Conservation (phyloP, 1,284 basidiomycete genomes). For the Taiwanofungus camphoratus region DNA sequence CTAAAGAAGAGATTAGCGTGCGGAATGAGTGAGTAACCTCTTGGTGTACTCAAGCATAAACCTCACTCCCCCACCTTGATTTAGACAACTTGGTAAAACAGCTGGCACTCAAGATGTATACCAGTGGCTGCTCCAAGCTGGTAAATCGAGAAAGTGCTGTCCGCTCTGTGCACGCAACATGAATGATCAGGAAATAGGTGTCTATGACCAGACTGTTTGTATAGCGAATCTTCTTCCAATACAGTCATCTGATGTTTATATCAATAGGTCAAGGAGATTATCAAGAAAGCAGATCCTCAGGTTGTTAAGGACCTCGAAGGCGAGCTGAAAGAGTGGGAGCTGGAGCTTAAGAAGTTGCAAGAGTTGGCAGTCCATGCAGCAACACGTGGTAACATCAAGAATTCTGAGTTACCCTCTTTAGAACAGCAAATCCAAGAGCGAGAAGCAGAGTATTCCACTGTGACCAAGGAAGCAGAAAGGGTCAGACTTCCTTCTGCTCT, state of each 20-base stretch:
- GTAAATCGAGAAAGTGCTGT: conserved; percentile 66
- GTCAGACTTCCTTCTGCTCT: conserved; percentile 29
- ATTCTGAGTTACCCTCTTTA: conserved; percentile 60
- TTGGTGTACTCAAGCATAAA: neutral
- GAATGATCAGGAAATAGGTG: conserved; percentile 51
- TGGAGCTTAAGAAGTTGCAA: conserved; percentile 54
- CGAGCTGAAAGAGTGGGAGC: conserved; percentile 59
- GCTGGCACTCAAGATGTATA: conserved; percentile 53
- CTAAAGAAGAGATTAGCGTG: conserved; percentile 46
- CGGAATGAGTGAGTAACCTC: conserved; percentile 44
- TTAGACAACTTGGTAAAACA: conserved; percentile 24
- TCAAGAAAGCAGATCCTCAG: conserved; percentile 43
- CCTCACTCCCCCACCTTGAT: neutral
- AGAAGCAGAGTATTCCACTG: conserved; percentile 46
- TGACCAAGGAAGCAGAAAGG: conserved; percentile 51
- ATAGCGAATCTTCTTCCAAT: neutral
- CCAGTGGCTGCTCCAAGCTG: conserved; percentile 54
- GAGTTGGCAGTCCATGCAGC: conserved; percentile 50
- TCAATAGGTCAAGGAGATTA: conserved; percentile 46
- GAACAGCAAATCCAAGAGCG: conserved; percentile 59
- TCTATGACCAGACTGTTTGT: conserved; percentile 67
- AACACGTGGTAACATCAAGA: conserved; percentile 47
- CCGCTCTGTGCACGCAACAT: conserved; percentile 73
- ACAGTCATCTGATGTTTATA: neutral
- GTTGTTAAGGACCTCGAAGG: conserved; percentile 34